Conservation (phyloP, 768 basidiomycete genomes). For the Lepiota subincarnata region DNA sequence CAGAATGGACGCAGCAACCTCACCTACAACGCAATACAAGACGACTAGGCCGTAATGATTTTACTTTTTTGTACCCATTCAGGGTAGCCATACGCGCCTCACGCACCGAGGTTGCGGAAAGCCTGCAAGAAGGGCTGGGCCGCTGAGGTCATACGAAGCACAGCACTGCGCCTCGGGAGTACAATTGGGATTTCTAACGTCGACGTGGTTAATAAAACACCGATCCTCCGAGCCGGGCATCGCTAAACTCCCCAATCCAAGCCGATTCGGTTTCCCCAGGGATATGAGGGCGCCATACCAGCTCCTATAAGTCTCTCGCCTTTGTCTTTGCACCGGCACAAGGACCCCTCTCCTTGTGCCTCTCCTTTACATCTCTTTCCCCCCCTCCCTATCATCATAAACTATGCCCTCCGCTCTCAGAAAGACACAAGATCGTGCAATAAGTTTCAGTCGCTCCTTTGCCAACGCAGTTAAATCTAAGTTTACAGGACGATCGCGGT, state of each 20-base stretch:
- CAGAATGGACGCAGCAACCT: neutral
- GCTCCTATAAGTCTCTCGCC: constrained; percentile 4
- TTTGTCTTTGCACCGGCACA: neutral
- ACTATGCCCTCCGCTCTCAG: constrained; percentile 34
- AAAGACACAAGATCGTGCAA: constrained; percentile 43
- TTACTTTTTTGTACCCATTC: constrained; percentile 1
- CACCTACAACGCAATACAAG: too few species aligned
- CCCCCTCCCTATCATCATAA: constrained; percentile 14
- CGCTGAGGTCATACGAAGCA: constrained; percentile 13
- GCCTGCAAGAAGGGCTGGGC: constrained; percentile 5
- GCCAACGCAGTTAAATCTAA: constrained; percentile 41
- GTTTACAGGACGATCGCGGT: constrained; percentile 10
- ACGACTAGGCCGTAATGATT: neutral
- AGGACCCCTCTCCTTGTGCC: constrained; percentile 15
- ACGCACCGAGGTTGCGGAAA: constrained; percentile 10
- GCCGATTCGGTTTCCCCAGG: constrained; percentile 7
- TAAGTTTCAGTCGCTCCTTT: constrained; percentile 48
- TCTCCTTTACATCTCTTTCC: constrained; percentile 13
- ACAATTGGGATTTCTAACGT: constrained; percentile 11
- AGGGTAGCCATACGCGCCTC: constrained; percentile 2
- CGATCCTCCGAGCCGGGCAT: constrained; percentile 3
- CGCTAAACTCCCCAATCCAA: constrained; percentile 14
- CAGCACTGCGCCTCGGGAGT: constrained; percentile 10
- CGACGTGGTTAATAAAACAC: constrained; percentile 10
- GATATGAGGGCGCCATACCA: neutral